Evolutionary conservation across 1,284 basidiomycete genomes (phyloP).

Genomic region (Inonotus hispidus): DNA sequence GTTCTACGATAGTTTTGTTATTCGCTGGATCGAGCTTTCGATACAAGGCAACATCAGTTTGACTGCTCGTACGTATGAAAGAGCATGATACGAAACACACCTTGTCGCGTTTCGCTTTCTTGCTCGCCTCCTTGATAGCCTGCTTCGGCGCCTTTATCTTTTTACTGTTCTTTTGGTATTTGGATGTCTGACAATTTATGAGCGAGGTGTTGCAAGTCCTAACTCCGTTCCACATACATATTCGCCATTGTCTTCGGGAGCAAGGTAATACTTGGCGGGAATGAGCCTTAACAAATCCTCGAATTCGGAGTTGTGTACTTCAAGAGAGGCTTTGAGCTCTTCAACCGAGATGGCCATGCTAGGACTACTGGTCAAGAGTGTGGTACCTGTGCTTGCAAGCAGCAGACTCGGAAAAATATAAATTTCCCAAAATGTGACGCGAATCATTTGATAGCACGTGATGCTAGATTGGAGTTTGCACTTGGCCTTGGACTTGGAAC

Average conservation of each 20-base stretch:
- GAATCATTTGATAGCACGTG: background rate
- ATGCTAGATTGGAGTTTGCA: background rate
- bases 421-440: background rate
- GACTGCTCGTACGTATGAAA: background rate
- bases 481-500: background rate
- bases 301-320: constrained; percentile 79
- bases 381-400: background rate
- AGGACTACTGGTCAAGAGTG: too few species aligned
- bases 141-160: constrained; percentile 78
- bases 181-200: constrained; percentile 42
- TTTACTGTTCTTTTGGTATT: constrained; percentile 88
- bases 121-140: constrained; percentile 80
- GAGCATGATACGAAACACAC: constrained; percentile 36
- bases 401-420: background rate
- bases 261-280: constrained; percentile 83
- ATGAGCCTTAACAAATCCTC: constrained; percentile 78
- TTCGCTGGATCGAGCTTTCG: constrained; percentile 84
- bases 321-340: constrained; percentile 61
- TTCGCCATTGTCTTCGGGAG: constrained; percentile 63
- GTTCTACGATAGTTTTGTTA: constrained; percentile 74
- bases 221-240: constrained; percentile 39
- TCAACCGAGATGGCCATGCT: constrained; percentile 49
- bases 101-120: constrained; percentile 82
- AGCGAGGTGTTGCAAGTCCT: constrained; percentile 12
- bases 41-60: background rate